These are phyloP conservation scores for Fusarium hostae DNA, from an alignment of 2,329 filamentous ascomycete species.

Conservation along the genomic window DNA sequence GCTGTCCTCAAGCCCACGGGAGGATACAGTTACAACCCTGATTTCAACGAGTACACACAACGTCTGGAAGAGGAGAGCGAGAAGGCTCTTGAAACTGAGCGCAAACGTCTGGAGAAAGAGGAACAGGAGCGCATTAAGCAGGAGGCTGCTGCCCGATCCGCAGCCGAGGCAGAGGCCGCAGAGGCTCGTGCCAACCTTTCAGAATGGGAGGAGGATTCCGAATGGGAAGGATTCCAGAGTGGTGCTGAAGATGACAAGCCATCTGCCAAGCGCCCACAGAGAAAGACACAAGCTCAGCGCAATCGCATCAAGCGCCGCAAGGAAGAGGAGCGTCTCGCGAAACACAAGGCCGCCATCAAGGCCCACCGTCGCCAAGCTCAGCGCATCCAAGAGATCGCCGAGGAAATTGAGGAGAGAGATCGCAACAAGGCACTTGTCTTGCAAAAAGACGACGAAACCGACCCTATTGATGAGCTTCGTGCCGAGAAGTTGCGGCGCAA, in stretches of 20 bases:
- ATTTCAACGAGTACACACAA: constrained; percentile 85
- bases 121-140: constrained; percentile 73
- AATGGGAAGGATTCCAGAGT: constrained; percentile 91
- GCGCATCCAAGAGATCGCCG: constrained; percentile 76
- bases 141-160: constrained; percentile 75
- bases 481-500: constrained; percentile 74
- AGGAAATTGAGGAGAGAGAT: constrained; percentile 70
- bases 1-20: constrained; percentile 82
- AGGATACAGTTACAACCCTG: constrained; percentile 92
- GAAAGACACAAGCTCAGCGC: constrained; percentile 87
- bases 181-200: constrained; percentile 73
- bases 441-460: constrained; percentile 53
- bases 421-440: constrained; percentile 56
- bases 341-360: constrained; percentile 80
- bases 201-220: constrained; percentile 87
- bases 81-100: constrained; percentile 82
- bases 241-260: constrained; percentile 76
- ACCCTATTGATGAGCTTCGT: constrained; percentile 67
- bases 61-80: constrained; percentile 79
- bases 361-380: constrained; percentile 77
- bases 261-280: constrained; percentile 74
- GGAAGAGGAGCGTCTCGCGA: constrained; percentile 81
- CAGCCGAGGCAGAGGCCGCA: constrained; percentile 79
- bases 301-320: constrained; percentile 92
- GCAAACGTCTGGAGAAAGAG: constrained; percentile 74